Evolutionary conservation across 2,329 filamentous ascomycete genomes (phyloP), one percentile per base, ranked within the genome.

Genomic region (Leptographium radiaticola): DNA sequence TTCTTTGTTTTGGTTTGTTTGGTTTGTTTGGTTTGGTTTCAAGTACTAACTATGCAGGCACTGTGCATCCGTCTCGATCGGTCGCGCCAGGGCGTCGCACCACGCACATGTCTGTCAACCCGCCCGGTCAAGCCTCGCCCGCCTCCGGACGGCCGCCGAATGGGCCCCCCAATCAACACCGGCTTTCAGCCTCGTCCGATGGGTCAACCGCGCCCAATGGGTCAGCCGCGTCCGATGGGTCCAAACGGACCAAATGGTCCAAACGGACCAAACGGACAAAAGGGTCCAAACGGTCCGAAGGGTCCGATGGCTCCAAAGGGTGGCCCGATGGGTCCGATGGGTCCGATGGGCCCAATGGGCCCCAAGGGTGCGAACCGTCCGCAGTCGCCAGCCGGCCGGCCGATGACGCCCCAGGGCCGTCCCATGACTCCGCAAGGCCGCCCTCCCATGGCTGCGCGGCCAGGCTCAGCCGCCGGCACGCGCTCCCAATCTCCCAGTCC

Each of bases 41-140:
- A 15, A 10, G 11, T 16, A n/a, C 39, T 42, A n/a, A 16, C 3
- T 9, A 12, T 25, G 5, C 59, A 90, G 87, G 88, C 90, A 64
- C 87, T 97, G 53, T 96, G 89, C 69, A 86, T 89, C 61, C 86
- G 85, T 59, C 83, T 97, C 62, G 90, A 97, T 68, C 86, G 89
- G 59, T 90, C 89, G 57, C 78, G 87, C 62, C 90, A 97, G 73
- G 93, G 93, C 73, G 93, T 97, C 52, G 88, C 87, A 55, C 93
- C 93, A 15, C 83, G 93, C 61, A 95, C 90, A 40, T 98, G 93
- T 71, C 77, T 98, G 50, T 97, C 93, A 15, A 87, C 89, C 55
- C 84, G 89, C 50, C 89, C 91, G 18, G 86, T 97, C 58, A 96
- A 94, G 74, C 88, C 90, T 48, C 85, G 89, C 47, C 74, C 79